Percentiles rank a stretch among this genome's conserved stretches.
Conservation (phyloP, 208 protist species). For the Crithidia brevicula region DNA sequence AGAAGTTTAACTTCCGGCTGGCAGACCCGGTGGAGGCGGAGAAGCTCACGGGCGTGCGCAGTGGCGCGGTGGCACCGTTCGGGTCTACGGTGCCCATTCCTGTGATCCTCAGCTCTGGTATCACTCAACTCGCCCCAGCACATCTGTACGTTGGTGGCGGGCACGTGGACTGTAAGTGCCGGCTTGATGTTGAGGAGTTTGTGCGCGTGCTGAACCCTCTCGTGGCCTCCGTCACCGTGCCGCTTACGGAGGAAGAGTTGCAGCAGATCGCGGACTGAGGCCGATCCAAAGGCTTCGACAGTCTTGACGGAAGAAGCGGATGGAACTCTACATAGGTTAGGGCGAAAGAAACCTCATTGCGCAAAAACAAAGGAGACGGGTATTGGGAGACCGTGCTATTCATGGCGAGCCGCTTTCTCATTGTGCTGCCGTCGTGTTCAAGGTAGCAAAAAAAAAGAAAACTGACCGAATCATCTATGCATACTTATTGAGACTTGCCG, state of each 20-base stretch:
- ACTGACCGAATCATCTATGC: neutral
- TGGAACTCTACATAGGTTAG: too few relatives aligned
- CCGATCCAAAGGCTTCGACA: neutral
- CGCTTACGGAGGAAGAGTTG: conserved; percentile 73
- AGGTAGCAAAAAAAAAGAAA: too few relatives aligned
- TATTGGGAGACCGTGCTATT: too few relatives aligned
- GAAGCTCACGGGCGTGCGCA: conserved; percentile 69
- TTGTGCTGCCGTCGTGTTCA: too few relatives aligned
- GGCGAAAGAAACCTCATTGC: too few relatives aligned
- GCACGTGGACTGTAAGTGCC: conserved; percentile 84
- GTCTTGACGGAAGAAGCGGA: neutral
- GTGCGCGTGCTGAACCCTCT: conserved; percentile 58
- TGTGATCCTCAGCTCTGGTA: conserved; percentile 67
- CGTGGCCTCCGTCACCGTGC: conserved; percentile 68
- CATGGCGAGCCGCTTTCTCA: too few relatives aligned
- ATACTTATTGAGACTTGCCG: neutral
- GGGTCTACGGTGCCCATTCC: conserved; percentile 54
- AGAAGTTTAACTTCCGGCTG: conserved; percentile 89
- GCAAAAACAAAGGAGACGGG: too few relatives aligned
- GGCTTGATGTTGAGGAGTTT: conserved; percentile 73
- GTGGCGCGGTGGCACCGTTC: conserved; percentile 81
- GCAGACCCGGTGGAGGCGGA: conserved; percentile 54
- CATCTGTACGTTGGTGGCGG: conserved; percentile 81
- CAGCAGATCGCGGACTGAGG: conserved; percentile 45
- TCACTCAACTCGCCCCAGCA: conserved; percentile 52